These are phyloP conservation scores for Gilbertella persicaria DNA, from an alignment of 371 early-diverging fungal species.

Conservation along the genomic window DNA sequence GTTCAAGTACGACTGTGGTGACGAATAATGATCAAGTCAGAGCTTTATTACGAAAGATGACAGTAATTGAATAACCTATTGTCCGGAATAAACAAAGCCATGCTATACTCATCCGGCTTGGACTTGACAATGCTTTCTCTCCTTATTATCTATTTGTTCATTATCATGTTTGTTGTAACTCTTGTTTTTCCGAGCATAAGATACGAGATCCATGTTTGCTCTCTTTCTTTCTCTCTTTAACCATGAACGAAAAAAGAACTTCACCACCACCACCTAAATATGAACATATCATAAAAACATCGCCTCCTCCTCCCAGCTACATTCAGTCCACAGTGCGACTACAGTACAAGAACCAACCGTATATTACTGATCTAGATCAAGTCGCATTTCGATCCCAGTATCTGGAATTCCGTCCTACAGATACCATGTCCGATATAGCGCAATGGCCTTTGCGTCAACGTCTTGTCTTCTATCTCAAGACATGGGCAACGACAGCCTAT, in stretches of 20 bases:
- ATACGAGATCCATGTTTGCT: no score
- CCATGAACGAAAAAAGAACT: no score
- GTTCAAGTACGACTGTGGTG: constrained; percentile 14
- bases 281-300: background rate
- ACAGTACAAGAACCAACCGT: background rate
- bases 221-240: no score
- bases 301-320: background rate
- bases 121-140: no score
- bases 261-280: background rate
- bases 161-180: no score
- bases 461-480: background rate
- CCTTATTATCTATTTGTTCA: no score
- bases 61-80: no score
- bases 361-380: background rate
- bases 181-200: no score
- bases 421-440: background rate
- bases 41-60: constrained; percentile 17
- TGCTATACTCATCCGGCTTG: no score
- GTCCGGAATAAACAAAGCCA: no score
- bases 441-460: background rate
- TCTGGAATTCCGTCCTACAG: background rate
- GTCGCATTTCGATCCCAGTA: background rate
- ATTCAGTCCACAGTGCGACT: background rate
- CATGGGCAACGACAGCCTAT: background rate
- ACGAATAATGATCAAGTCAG: constrained; percentile 23